Evolutionary conservation across 2,329 filamentous ascomycete species (phyloP).

Genomic region (Scleromitrula shiraiana): DNA sequence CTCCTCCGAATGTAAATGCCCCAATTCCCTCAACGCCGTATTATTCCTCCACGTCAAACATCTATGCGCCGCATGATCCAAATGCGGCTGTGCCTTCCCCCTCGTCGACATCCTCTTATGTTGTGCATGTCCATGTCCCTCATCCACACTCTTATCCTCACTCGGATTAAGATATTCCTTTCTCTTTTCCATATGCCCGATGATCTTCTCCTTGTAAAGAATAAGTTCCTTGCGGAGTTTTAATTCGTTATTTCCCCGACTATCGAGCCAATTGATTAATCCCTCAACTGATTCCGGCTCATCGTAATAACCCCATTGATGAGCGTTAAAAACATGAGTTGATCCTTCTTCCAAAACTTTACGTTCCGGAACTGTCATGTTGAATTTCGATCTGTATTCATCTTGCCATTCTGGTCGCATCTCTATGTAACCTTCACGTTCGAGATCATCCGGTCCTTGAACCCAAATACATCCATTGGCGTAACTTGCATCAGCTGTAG

Average conservation of each 20-base stretch:
- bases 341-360: slow-evolving; percentile 78
- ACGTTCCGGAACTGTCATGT: slow-evolving; percentile 76
- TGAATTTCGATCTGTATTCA: slow-evolving; percentile 69
- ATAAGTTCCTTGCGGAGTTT: slow-evolving; percentile 83
- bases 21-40: slow-evolving; percentile 48
- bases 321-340: slow-evolving; percentile 67
- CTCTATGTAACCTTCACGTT: slow-evolving; percentile 80
- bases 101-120: slow-evolving; percentile 51
- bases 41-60: slow-evolving; percentile 61
- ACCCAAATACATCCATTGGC: slow-evolving; percentile 96
- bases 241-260: slow-evolving; percentile 75
- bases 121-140: slow-evolving; percentile 35
- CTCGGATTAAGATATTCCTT: slow-evolving; percentile 57
- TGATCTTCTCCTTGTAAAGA: slow-evolving; percentile 67
- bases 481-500: slow-evolving; percentile 78
- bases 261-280: slow-evolving; percentile 82
- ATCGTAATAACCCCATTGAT: slow-evolving; percentile 88
- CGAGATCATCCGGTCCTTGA: slow-evolving; percentile 86
- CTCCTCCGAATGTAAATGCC: slow-evolving; percentile 53
- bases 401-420: slow-evolving; percentile 61
- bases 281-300: slow-evolving; percentile 69
- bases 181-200: slow-evolving; percentile 72
- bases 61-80: slow-evolving; percentile 44
- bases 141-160: slow-evolving; percentile 38
- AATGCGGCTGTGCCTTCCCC: slow-evolving; percentile 43